Conservation (phyloP, 306 rosid genomes). For the Parietaria judaica region DNA sequence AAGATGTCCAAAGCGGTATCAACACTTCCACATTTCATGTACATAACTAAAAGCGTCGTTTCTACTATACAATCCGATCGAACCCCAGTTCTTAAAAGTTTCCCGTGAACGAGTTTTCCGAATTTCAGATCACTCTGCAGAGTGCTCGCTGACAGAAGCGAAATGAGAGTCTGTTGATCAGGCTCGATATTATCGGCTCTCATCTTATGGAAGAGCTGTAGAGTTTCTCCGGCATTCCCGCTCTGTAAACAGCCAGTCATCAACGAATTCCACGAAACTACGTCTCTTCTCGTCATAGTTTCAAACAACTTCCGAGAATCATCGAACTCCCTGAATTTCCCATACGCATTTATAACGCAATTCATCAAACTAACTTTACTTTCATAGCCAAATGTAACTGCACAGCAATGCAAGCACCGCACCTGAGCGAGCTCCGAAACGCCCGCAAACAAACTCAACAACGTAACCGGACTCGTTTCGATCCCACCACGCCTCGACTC, state of each 20-base stretch:
- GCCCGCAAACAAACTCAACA: conserved; percentile 49
- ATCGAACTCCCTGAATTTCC: conserved; percentile 46
- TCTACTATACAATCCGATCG: conserved; percentile 43
- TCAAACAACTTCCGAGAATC: conserved; percentile 56
- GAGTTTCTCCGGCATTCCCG: conserved; percentile 36
- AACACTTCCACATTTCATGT: conserved; percentile 43
- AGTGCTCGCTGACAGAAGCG: conserved; percentile 38
- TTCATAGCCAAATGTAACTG: conserved; percentile 50
- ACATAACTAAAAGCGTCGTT: conserved; percentile 51
- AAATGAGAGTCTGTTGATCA: conserved; percentile 47
- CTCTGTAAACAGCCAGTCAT: conserved; percentile 42
- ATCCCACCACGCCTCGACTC: conserved; percentile 44
- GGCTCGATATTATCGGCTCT: conserved; percentile 30
- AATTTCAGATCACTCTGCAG: conserved; percentile 35
- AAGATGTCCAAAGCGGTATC: conserved; percentile 48
- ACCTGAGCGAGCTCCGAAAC: conserved; percentile 33
- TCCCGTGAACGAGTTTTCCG: conserved; percentile 59
- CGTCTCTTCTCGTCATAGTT: conserved; percentile 38
- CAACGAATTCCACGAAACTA: conserved; percentile 65
- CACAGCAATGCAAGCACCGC: conserved; percentile 58
- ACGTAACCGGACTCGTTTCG: conserved; percentile 49
- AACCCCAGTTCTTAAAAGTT: conserved; percentile 49
- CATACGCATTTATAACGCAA: conserved; percentile 47
- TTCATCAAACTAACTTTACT: conserved; percentile 40
- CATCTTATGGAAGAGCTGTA: conserved; percentile 39